Evolutionary conservation across 495 filamentous ascomycete species (phyloP), one percentile per base, ranked within the genome.

Genomic region (Talaromyces proteolyticus): DNA sequence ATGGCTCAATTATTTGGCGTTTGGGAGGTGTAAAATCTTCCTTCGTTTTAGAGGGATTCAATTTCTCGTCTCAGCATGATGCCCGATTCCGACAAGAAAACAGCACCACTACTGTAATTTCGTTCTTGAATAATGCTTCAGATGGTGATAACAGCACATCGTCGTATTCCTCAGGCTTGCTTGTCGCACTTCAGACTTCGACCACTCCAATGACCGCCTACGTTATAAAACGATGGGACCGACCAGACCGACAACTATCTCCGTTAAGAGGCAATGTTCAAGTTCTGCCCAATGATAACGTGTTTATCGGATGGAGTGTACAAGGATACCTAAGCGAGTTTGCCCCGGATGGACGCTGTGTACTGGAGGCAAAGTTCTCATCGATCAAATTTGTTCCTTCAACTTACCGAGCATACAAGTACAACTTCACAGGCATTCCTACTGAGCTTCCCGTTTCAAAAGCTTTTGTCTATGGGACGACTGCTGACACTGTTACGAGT

Each of bases 41-140:
- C 38, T 76, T 79, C 38, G 53, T 54, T 49, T 49, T 59, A 4
- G 57, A 55, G 25, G 69, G 74, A 51, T 77, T 78, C 55, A 63
- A 70, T 1, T 84, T 85, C 61, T 75, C 74, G 34, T 77, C 72
- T 54, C 81, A 85, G 59, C 81, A 85, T 53, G 73, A 84, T 56
- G 80, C 74, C 11, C 73, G 78, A 17, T 81, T 76, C 56, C 49
- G 80, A 43, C 66, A 66, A 16, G 71, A 78, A 17, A 63, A 76
- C 53, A 64, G 65, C n/a, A 78, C 75, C 11, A 59, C 67, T 48
- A 70, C 74, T 29, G 64, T 68, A 22, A 68, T 83, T 29, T 76
- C 76, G 12, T 53, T 83, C 25, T 69, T 76, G 57, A 79, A 83
- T 63, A 83, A 83, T 53, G 74, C 68, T 39, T 69, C 67, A 44